A percentile compares a stretch with the other conserved stretches of the same genome.
Evolutionary conservation across 2,329 filamentous ascomycete genomes (phyloP).

Genomic region (Ophiocordyceps camponoti-floridani): DNA sequence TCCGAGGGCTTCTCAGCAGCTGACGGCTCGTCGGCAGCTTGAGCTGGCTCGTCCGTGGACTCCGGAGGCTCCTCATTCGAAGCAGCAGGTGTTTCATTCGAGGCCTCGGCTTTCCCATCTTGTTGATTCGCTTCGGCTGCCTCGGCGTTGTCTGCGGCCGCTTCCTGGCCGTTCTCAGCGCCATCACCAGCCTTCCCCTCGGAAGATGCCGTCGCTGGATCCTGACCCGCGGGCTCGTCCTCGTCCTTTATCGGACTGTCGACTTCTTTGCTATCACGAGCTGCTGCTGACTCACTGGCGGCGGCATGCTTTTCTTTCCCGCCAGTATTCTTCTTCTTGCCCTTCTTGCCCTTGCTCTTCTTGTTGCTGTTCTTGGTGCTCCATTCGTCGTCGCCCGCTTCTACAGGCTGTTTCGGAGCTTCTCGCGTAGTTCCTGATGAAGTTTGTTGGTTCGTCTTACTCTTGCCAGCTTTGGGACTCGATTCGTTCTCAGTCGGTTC

Average conservation of each 20-base stretch:
- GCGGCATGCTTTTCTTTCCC: not conserved
- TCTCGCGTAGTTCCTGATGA: conserved; percentile 2
- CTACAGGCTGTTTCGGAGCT: conserved; percentile 5
- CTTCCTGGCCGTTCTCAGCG: not conserved
- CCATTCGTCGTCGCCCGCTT: conserved; percentile 4
- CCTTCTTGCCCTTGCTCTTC: conserved; percentile 9
- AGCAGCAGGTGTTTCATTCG: not conserved
- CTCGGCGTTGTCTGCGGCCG: not conserved
- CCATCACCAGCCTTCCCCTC: not conserved
- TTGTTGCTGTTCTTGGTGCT: conserved; percentile 2
- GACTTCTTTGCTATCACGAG: not conserved
- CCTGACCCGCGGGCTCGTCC: not conserved
- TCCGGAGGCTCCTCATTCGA: not conserved
- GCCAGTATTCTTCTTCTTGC: conserved; percentile 7
- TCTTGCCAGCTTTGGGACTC: conserved; percentile 7
- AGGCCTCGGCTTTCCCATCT: not conserved
- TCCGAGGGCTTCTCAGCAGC: not conserved
- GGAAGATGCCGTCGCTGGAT: not conserved
- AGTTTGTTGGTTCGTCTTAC: conserved; percentile 7
- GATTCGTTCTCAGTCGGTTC: not conserved
- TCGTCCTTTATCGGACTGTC: not conserved
- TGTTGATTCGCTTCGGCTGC: not conserved
- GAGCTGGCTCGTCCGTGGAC: not conserved
- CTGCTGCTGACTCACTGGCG: not conserved
- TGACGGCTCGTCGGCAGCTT: not conserved